A percentile compares a stretch with the other conserved stretches of the same genome.
Conservation (phyloP, 1,139 yeast genomes). For the Arxiozyma slooffiae region DNA sequence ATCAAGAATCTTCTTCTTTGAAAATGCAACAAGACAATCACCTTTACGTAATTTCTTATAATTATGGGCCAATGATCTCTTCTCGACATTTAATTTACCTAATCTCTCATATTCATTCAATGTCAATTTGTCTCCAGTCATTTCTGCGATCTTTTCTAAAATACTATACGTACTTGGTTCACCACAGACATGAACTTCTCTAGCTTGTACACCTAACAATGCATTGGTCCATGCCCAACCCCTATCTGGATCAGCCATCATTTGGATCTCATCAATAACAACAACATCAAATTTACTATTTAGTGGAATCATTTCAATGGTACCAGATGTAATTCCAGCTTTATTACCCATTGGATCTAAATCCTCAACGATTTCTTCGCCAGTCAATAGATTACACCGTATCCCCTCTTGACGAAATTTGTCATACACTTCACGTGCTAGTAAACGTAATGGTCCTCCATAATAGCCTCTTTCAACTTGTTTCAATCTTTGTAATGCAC, state of each 20-base stretch:
- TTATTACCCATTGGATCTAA: slow-evolving; percentile 58
- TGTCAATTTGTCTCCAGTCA: slow-evolving; percentile 72
- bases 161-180: slow-evolving; percentile 73
- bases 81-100: slow-evolving; percentile 57
- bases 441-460: slow-evolving; percentile 85
- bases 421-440: slow-evolving; percentile 88
- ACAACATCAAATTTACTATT: slow-evolving; percentile 68
- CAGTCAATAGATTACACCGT: slow-evolving; percentile 78
- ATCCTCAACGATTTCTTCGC: slow-evolving; percentile 79
- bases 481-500: slow-evolving; percentile 62
- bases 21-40: slow-evolving; percentile 84
- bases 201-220: slow-evolving; percentile 74
- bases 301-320: slow-evolving; percentile 85
- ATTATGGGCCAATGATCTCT: slow-evolving; percentile 30
- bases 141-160: slow-evolving; percentile 44
- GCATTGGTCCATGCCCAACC: slow-evolving; percentile 98
- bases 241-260: slow-evolving; percentile 70
- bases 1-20: slow-evolving; percentile 59
- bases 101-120: slow-evolving; percentile 63
- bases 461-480: slow-evolving; percentile 73
- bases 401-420: slow-evolving; percentile 56
- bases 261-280: slow-evolving; percentile 91
- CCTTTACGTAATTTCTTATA: slow-evolving; percentile 46
- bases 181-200: slow-evolving; percentile 86
- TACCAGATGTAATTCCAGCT: slow-evolving; percentile 73